A percentile compares a stretch with the other conserved stretches of the same genome.
These are phyloP conservation scores for Cucurbita pepo DNA, from an alignment of 306 rosid species.

Conservation along the genomic window DNA sequence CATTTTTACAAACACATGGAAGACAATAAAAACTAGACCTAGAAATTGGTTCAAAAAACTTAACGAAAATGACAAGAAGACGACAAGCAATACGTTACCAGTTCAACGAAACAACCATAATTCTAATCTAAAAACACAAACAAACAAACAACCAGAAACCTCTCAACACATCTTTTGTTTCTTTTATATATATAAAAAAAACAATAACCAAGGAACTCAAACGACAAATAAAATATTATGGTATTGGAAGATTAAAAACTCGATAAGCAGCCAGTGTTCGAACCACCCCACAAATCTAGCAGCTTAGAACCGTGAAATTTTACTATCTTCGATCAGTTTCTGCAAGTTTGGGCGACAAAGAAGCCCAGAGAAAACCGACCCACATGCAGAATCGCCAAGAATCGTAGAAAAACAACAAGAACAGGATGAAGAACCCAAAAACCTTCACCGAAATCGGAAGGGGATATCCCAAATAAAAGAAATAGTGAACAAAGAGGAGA, in stretches of 20 bases:
- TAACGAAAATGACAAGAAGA: neutral
- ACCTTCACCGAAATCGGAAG: neutral
- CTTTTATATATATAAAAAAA: neutral
- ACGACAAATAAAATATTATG: neutral
- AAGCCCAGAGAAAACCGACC: neutral
- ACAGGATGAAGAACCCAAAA: neutral
- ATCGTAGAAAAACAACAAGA: neutral
- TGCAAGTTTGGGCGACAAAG: neutral
- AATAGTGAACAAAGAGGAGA: neutral
- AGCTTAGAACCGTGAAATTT: neutral
- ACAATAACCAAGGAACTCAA: neutral
- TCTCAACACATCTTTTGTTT: neutral
- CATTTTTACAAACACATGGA: neutral
- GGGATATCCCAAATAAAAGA: neutral
- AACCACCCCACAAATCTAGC: constrained; percentile 6
- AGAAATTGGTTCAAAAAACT: neutral
- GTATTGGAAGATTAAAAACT: neutral
- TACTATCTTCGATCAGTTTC: neutral
- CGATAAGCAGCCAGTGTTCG: neutral
- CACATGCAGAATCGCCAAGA: neutral
- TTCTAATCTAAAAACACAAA: neutral
- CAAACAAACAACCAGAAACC: neutral
- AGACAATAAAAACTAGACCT: neutral
- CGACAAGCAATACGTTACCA: neutral
- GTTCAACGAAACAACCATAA: constrained; percentile 2